Evolutionary conservation across 129 eudicot species (phyloP).

Genomic region (Saussurea involucrata): DNA sequence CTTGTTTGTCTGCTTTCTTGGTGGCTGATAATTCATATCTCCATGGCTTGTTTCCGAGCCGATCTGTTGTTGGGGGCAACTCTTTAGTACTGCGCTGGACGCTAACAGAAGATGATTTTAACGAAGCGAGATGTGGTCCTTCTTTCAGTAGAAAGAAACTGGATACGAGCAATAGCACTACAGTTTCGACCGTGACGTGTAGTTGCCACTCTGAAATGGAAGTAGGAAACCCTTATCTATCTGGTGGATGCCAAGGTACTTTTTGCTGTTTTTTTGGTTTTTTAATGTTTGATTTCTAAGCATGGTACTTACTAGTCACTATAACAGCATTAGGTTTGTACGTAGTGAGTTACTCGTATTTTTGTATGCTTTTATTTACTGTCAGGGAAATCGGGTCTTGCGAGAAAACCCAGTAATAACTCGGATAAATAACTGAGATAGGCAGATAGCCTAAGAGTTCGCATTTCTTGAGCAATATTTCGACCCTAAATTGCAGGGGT

Average conservation of each 20-base stretch:
- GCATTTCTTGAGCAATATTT: no score
- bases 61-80: background rate
- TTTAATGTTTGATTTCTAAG: background rate
- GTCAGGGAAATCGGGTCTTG: no score
- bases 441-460: no score
- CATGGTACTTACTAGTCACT: background rate
- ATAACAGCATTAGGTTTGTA: no score
- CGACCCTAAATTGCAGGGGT: no score
- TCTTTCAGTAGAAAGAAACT: background rate
- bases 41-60: background rate
- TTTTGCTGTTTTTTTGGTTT: background rate
- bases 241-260: slow-evolving; percentile 27
- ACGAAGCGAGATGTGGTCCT: background rate
- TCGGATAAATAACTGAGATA: no score
- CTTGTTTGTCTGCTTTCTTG: slow-evolving; percentile 26
- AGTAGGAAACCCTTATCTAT: slow-evolving; percentile 35
- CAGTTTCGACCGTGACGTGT: slow-evolving; percentile 1
- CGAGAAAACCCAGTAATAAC: no score
- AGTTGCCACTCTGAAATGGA: slow-evolving; percentile 11
- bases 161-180: background rate
- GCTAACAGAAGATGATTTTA: background rate
- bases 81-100: slow-evolving; percentile 22
- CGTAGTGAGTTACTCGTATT: background rate
- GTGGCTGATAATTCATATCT: slow-evolving; percentile 9
- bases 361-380: background rate